Percentiles rank a stretch among this genome's conserved stretches.
phyloP scores from a whole-genome alignment of 2,329 filamentous ascomycete genomes.

The Chaetothyriales sp. region DNA sequence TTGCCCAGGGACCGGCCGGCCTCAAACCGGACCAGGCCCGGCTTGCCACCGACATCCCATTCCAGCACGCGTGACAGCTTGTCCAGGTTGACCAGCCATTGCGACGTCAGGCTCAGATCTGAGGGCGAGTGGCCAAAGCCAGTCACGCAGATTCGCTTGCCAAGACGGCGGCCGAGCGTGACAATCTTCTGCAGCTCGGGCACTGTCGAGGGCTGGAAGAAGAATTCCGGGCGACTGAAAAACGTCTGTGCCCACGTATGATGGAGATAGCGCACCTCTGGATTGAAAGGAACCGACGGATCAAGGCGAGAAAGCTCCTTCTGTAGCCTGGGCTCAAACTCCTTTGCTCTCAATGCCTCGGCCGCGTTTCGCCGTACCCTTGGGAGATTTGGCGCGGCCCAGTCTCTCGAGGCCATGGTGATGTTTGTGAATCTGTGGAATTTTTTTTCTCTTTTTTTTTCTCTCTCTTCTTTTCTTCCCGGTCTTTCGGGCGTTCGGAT shows the following conservation, averaged over 20 bases:
- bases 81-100: slow-evolving; percentile 91
- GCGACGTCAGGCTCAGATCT: slow-evolving; percentile 79
- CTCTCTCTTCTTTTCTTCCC: no score
- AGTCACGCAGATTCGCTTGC: slow-evolving; percentile 69
- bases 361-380: slow-evolving; percentile 12
- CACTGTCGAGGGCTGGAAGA: slow-evolving; percentile 67
- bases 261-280: slow-evolving; percentile 56
- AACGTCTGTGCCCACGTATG: slow-evolving; percentile 93
- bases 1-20: slow-evolving; percentile 72
- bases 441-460: no score
- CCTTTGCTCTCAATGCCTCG: slow-evolving; percentile 1
- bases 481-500: neutral
- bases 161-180: slow-evolving; percentile 62
- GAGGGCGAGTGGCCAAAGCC: slow-evolving; percentile 87
- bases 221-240: slow-evolving; percentile 75
- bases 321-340: slow-evolving; percentile 33
- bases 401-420: slow-evolving; percentile 6
- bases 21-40: slow-evolving; percentile 58
- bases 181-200: slow-evolving; percentile 72
- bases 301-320: slow-evolving; percentile 45
- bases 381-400: slow-evolving; percentile 13
- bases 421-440: neutral
- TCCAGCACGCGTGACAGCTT: slow-evolving; percentile 54
- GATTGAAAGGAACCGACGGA: slow-evolving; percentile 59
- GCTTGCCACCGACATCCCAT: slow-evolving; percentile 46